These are phyloP conservation scores for Ceratocystis destructans DNA, from an alignment of 2,329 filamentous ascomycete species.

Conservation along the genomic window DNA sequence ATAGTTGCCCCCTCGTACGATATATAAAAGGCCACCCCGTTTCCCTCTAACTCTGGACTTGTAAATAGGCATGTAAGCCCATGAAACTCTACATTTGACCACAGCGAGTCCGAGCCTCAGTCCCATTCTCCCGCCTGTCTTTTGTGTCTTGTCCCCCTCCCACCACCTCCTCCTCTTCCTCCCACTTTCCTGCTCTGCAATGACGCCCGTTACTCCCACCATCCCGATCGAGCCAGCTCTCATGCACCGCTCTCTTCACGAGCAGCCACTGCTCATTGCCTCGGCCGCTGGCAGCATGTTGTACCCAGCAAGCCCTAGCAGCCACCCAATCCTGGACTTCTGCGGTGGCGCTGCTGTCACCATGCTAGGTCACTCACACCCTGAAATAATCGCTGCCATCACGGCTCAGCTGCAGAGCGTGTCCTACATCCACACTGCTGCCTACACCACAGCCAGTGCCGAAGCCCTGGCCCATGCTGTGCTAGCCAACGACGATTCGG, in stretches of 20 bases:
- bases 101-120: not conserved
- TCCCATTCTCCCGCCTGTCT: not conserved
- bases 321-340: slow-evolving; percentile 43
- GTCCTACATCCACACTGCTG: slow-evolving; percentile 24
- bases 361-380: slow-evolving; percentile 47
- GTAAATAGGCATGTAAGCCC: not conserved
- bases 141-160: not conserved
- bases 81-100: not conserved
- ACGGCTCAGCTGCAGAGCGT: slow-evolving; percentile 36
- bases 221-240: not conserved
- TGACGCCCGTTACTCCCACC: not conserved
- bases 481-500: slow-evolving; percentile 20
- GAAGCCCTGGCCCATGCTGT: slow-evolving; percentile 25
- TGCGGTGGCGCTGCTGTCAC: slow-evolving; percentile 55
- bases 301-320: not conserved
- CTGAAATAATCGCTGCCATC: slow-evolving; percentile 42
- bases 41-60: not conserved
- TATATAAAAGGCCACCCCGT: not conserved
- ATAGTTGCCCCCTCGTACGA: not conserved
- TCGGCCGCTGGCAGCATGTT: not conserved
- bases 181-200: not conserved
- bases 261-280: slow-evolving; percentile 2
- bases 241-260: slow-evolving; percentile 8
- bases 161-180: not conserved
- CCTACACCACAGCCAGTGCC: slow-evolving; percentile 22